Evolutionary conservation across 208 protist genomes (phyloP).

Genomic region (Crithidia thermophila): DNA sequence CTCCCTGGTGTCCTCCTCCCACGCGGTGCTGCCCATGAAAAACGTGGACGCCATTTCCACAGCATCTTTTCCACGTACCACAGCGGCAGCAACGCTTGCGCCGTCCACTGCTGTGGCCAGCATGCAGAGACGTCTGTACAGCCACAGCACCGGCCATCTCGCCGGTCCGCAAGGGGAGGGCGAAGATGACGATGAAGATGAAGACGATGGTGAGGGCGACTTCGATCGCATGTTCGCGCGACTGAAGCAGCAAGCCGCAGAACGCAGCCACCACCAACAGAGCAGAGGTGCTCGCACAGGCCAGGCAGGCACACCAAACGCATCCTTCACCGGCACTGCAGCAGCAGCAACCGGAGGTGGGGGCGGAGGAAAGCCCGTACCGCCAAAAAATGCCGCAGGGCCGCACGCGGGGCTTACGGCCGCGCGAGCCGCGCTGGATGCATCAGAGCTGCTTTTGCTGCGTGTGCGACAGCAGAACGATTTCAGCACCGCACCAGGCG

Average conservation of each 20-base stretch:
- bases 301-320: background rate
- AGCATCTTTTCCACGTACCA: too few species aligned
- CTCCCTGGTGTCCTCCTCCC: background rate
- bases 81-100: too few species aligned
- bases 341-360: background rate
- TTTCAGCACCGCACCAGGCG: constrained; percentile 13
- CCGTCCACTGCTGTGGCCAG: background rate
- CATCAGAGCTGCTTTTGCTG: constrained; percentile 12
- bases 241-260: constrained; percentile 29
- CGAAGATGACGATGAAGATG: background rate
- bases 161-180: background rate
- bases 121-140: too few species aligned
- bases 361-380: background rate
- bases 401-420: constrained; percentile 6
- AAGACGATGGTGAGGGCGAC: constrained; percentile 7
- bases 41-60: background rate
- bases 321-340: background rate
- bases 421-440: constrained; percentile 23
- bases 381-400: background rate
- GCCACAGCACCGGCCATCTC: background rate
- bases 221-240: constrained; percentile 22
- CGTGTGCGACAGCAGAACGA: constrained; percentile 21
- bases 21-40: constrained; percentile 11
- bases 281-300: background rate
- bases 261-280: constrained; percentile 12